Evolutionary conservation across 2,329 filamentous ascomycete genomes (phyloP).

Genomic region (Epichloe glyceriae): DNA sequence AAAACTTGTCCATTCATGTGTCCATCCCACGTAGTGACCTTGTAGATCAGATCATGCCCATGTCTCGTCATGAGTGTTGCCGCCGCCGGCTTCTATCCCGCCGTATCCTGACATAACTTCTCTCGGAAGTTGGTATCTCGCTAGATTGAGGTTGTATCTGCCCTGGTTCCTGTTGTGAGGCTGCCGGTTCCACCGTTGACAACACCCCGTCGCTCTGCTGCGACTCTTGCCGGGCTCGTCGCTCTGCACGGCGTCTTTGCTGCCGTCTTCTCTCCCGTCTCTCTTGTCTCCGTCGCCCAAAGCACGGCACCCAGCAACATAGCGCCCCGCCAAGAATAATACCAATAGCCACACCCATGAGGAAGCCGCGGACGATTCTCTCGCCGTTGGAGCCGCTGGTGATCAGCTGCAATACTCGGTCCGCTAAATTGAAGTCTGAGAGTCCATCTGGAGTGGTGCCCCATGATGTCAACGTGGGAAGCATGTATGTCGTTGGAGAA

Average conservation of each 20-base stretch:
- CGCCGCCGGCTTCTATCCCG: neutral
- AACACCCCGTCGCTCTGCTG: neutral
- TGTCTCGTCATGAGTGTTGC: neutral
- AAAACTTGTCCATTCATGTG: neutral
- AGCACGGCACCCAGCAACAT: constrained; percentile 23
- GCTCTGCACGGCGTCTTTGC: neutral
- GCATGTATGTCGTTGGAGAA: constrained; percentile 1
- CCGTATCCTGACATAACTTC: neutral
- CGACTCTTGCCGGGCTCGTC: neutral
- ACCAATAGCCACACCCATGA: constrained; percentile 20
- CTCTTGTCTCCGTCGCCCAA: constrained; percentile 7
- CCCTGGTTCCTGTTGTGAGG: neutral
- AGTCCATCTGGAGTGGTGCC: neutral
- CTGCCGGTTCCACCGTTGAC: neutral
- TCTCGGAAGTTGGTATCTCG: neutral
- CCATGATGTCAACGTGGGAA: constrained; percentile 7
- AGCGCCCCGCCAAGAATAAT: constrained; percentile 18
- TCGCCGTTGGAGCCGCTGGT: constrained; percentile 18
- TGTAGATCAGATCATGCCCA: neutral
- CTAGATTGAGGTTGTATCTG: neutral
- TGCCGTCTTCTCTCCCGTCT: constrained; percentile 3
- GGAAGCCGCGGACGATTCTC: constrained; percentile 20
- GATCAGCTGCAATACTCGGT: constrained; percentile 17
- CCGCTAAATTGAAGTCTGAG: constrained; percentile 13
- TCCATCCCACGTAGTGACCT: neutral